Evolutionary conservation across 1,139 yeast genomes (phyloP).

Genomic region (Kodamaea fungicola): DNA sequence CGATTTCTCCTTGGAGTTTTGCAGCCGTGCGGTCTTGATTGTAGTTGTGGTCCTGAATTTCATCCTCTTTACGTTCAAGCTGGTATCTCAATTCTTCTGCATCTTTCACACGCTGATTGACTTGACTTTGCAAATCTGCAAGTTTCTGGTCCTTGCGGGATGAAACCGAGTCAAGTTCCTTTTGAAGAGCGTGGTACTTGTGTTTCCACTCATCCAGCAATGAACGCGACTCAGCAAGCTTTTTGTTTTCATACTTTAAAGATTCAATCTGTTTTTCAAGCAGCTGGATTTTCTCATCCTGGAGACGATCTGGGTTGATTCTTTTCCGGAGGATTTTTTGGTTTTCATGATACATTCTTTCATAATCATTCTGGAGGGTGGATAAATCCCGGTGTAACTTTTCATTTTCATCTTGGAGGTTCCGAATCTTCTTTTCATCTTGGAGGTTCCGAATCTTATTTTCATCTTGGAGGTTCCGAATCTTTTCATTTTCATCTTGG

Average conservation of each 20-base stretch:
- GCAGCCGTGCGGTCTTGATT: slow-evolving; percentile 5
- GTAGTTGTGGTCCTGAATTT: slow-evolving; percentile 16
- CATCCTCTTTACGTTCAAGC: slow-evolving; percentile 9
- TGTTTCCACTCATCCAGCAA: background rate
- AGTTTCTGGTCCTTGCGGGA: too few relatives aligned
- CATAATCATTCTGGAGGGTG: slow-evolving; percentile 1
- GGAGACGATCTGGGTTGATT: too few relatives aligned
- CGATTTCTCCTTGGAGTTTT: slow-evolving; percentile 11
- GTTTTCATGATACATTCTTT: too few relatives aligned
- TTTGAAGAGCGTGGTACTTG: too few relatives aligned
- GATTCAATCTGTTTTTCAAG: too few relatives aligned
- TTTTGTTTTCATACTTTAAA: too few relatives aligned
- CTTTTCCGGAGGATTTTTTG: too few relatives aligned
- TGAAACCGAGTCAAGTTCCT: too few relatives aligned
- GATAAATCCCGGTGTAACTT: background rate
- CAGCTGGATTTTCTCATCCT: too few relatives aligned
- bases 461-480: background rate
- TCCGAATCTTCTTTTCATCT: background rate
- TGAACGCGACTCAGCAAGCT: background rate
- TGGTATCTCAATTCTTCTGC: background rate
- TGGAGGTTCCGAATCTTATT: background rate
- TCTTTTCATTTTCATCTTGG: background rate
- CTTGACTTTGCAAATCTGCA: background rate
- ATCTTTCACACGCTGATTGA: background rate
- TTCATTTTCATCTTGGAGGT: background rate